Conservation (phyloP, 441 rosid species). For the Theobroma grandiflorum region DNA sequence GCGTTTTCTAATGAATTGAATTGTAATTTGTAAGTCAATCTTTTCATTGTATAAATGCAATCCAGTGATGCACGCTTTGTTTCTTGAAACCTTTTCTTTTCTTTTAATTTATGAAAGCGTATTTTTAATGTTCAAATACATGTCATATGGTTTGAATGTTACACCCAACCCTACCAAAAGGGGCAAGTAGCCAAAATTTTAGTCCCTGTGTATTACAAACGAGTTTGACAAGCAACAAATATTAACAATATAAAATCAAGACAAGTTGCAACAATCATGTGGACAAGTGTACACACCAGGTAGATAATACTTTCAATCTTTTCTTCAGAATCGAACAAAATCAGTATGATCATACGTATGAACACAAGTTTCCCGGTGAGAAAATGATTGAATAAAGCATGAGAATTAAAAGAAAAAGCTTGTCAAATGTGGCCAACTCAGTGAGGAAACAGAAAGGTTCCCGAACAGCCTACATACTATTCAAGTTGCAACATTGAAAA, state of each 20-base stretch:
- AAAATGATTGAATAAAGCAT: neutral
- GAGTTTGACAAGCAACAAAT: neutral
- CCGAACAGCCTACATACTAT: neutral
- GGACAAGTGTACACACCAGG: too few relatives aligned
- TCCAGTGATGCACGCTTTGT: neutral
- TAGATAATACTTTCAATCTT: neutral
- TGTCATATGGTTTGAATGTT: neutral
- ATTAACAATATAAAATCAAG: neutral
- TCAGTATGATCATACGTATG: neutral
- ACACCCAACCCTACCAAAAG: neutral
- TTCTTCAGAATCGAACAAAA: conserved; percentile 9
- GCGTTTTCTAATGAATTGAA: too few relatives aligned
- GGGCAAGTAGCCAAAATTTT: neutral
- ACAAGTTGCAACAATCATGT: neutral
- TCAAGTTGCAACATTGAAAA: neutral
- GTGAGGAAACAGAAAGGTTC: neutral
- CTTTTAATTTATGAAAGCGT: neutral
- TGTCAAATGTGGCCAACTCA: neutral
- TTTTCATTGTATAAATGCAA: neutral
- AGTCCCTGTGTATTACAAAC: neutral
- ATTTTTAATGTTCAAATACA: neutral
- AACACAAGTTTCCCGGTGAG: neutral
- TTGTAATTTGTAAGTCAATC: neutral
- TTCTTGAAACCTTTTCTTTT: neutral
- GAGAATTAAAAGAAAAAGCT: neutral